These are phyloP conservation scores for Dimargaris cristalligena DNA, from an alignment of 192 early-diverging fungal species.

Conservation along the genomic window DNA sequence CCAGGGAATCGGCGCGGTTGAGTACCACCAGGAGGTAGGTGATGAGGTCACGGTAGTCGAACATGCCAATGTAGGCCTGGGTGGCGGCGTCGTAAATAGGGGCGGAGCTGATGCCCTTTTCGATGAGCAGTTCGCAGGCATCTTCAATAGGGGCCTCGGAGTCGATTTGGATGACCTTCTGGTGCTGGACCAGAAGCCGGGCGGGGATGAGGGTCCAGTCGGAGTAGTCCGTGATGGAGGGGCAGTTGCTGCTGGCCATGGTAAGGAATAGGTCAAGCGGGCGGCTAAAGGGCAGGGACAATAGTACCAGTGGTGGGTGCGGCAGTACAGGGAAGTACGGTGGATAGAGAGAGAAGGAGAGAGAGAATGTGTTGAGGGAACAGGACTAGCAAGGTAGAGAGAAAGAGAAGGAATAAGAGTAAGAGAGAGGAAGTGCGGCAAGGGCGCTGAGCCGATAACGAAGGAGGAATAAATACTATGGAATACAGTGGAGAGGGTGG, in stretches of 20 bases:
- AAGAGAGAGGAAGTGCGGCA: neutral
- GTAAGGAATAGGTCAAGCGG: no score
- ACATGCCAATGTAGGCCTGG: conserved; percentile 61
- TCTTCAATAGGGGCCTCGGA: conserved; percentile 31
- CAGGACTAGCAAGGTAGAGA: neutral
- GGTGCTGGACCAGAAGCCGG: conserved; percentile 35
- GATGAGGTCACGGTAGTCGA: conserved; percentile 71
- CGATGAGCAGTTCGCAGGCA: conserved; percentile 51
- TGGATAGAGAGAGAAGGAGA: neutral
- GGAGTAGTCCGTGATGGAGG: no score
- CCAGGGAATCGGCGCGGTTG: conserved; percentile 27
- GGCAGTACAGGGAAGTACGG: neutral
- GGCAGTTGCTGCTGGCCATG: no score
- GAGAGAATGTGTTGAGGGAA: neutral
- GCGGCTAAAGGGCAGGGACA: no score
- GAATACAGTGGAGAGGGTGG: neutral
- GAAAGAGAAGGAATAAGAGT: neutral
- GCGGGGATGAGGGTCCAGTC: conserved; percentile 55
- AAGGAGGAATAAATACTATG: no score
- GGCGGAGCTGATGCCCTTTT: conserved; percentile 61
- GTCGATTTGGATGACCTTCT: conserved; percentile 49
- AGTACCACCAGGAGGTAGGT: conserved; percentile 51
- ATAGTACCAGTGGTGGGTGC: no score
- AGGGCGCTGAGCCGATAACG: neutral
- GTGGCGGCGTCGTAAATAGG: conserved; percentile 50